Evolutionary conservation across 108 stramenopile species (phyloP), one percentile per base, ranked within the genome.

Genomic region (Aurantiochytrium sp.): DNA sequence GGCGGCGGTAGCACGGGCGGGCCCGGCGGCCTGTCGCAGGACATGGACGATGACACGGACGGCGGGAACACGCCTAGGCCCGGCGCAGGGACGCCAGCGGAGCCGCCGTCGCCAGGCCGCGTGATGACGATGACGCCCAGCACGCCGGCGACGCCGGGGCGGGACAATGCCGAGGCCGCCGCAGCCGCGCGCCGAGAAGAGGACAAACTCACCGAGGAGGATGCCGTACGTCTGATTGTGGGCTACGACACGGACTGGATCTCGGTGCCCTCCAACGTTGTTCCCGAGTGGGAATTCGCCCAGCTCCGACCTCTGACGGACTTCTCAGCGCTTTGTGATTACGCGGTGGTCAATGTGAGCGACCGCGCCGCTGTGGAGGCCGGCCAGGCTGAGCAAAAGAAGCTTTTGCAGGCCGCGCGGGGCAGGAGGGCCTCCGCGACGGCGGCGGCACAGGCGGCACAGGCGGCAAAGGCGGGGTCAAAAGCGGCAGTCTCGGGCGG

Each of bases 241-340:
- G 73, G 73, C n/a, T 81, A 81, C 32, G 73, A 81, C 73, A 48
- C 39, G 30, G 73, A 81, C 42, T 81, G 73, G 73, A 81, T 81
- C 45, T 81, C 73, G 12, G 2, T 81, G 12, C 73, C 73, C 8
- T 6, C 73, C 21, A 41, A 81, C 24, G 45, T 48, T 12, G 42
- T 81, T 27, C 45, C 73, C 19, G 36, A 81, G 32, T 81, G 73
- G 73, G 73, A 81, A 2, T 81, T 81, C 32, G 73, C 73, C 24
- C 73, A 81, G 39, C 39, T 81, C 10, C 42, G 45, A 27, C 73
- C 73, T 24, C 19, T 81, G 24, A 81, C 73, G 1, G 45, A 81
- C 24, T 81, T 81, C 39, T 48, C 45, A 41, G 39, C 73, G 21
- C 10, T 41, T 15, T 81, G 73, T 24, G 73, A 81, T 6, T 81